phyloP scores from a whole-genome alignment of 2,329 filamentous ascomycete genomes.

The Zasmidium citrigriseum region DNA sequence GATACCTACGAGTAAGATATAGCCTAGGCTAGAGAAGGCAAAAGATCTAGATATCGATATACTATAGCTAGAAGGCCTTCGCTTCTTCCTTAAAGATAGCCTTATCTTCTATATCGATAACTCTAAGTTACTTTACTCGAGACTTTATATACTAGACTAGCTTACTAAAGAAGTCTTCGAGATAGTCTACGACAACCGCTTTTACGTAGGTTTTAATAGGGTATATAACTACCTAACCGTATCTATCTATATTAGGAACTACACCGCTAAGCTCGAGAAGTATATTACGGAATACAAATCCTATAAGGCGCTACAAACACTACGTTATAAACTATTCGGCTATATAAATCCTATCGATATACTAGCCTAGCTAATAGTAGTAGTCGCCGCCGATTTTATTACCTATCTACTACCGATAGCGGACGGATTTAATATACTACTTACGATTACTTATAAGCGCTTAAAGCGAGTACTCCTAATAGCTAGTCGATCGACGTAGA shows the following conservation, averaged over 20 bases:
- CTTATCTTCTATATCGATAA: constrained; percentile 4
- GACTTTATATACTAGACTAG: constrained; percentile 1
- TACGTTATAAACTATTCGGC: background rate
- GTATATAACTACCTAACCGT: background rate
- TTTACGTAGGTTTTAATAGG: background rate
- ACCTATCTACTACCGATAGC: background rate
- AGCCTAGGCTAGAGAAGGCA: background rate
- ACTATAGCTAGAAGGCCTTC: background rate
- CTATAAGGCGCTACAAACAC: background rate
- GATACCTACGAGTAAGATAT: background rate
- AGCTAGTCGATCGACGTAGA: background rate
- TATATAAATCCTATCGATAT: background rate
- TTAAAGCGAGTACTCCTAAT: constrained; percentile 3
- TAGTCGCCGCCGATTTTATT: constrained; percentile 4
- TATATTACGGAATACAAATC: background rate
- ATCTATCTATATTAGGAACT: background rate
- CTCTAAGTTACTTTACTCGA: background rate
- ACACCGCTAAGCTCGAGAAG: background rate
- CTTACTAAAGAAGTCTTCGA: constrained; percentile 4
- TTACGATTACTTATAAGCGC: constrained; percentile 8
- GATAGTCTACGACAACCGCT: constrained; percentile 1
- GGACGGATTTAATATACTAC: constrained; percentile 2
- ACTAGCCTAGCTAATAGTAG: background rate
- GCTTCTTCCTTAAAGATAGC: constrained; percentile 4
- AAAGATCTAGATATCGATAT: background rate